These are phyloP conservation scores for Macadamia integrifolia DNA, from an alignment of 164 flowering plant species.

Conservation along the genomic window DNA sequence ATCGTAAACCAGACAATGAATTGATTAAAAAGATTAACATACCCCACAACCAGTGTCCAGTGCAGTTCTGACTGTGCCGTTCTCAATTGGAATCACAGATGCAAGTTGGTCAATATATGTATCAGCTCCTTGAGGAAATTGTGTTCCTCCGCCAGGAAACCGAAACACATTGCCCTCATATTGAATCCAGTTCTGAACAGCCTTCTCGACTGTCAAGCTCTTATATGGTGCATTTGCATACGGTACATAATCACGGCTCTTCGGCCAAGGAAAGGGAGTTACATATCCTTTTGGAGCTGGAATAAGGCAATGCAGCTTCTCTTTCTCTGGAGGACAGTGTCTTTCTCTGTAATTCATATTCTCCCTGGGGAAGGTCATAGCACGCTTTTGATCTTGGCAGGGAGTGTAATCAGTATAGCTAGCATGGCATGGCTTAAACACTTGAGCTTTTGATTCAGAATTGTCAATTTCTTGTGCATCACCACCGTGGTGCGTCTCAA, in stretches of 20 bases:
- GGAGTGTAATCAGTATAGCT: slow-evolving; percentile 76
- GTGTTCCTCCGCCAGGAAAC: slow-evolving; percentile 96
- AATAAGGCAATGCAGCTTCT: slow-evolving; percentile 68
- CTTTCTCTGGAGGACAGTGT: slow-evolving; percentile 69
- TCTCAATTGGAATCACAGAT: slow-evolving; percentile 63
- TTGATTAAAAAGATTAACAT: slow-evolving; percentile 18
- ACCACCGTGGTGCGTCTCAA: slow-evolving; percentile 73
- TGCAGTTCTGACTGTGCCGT: slow-evolving; percentile 87
- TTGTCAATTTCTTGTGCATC: slow-evolving; percentile 33
- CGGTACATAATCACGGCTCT: slow-evolving; percentile 89
- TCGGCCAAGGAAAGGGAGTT: slow-evolving; percentile 93
- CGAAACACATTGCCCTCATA: slow-evolving; percentile 85
- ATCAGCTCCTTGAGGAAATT: slow-evolving; percentile 94
- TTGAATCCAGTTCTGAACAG: slow-evolving; percentile 93
- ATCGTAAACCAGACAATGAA: neutral
- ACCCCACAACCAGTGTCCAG: slow-evolving; percentile 97
- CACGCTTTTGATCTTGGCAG: slow-evolving; percentile 84
- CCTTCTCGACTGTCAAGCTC: slow-evolving; percentile 91
- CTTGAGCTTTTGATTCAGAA: slow-evolving; percentile 31
- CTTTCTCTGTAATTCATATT: slow-evolving; percentile 82
- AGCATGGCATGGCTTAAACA: slow-evolving; percentile 50
- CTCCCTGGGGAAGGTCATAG: slow-evolving; percentile 82
- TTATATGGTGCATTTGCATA: slow-evolving; percentile 91
- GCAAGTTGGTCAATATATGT: slow-evolving; percentile 79
- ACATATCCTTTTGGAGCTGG: slow-evolving; percentile 92